phyloP scores from a whole-genome alignment of 176 grass and related monocot genomes.

The Paspalum vaginatum region DNA sequence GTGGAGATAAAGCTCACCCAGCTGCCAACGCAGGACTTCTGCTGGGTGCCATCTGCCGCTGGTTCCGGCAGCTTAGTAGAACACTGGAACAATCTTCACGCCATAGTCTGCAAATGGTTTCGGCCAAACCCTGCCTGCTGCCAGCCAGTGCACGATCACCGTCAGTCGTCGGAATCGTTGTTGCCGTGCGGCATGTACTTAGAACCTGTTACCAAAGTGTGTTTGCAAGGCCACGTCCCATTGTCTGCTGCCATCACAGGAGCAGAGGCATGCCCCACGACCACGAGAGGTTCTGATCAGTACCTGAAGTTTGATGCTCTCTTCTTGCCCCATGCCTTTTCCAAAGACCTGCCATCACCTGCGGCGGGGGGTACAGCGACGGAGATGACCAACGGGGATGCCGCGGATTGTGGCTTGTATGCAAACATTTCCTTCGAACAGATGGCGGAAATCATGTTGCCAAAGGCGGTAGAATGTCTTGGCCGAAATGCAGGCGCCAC shows the following conservation, averaged over 20 bases:
- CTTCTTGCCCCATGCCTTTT: background rate
- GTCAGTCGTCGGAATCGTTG: no score
- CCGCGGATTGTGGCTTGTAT: background rate
- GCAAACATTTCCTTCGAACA: constrained; percentile 8
- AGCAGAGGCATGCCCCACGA: background rate
- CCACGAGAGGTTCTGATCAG: no score
- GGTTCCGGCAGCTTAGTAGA: background rate
- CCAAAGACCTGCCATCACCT: background rate
- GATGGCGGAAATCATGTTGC: background rate
- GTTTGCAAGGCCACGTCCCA: no score
- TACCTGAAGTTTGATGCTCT: no score
- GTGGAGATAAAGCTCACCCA: no score
- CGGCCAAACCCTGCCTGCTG: constrained; percentile 4
- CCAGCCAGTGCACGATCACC: background rate
- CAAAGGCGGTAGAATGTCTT: constrained; percentile 18
- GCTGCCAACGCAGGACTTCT: background rate
- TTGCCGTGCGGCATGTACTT: no score
- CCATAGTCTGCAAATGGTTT: background rate
- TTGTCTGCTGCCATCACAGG: no score
- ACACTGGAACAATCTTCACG: background rate
- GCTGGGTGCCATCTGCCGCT: background rate
- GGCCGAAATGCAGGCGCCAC: background rate
- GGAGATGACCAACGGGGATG: background rate
- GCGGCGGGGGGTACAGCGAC: background rate
- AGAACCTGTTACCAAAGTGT: no score